Percentiles rank a stretch among this genome's conserved stretches.
These are phyloP conservation scores for Wickerhamiella slavikovae DNA, from an alignment of 805 yeast genomes.

Conservation along the genomic window DNA sequence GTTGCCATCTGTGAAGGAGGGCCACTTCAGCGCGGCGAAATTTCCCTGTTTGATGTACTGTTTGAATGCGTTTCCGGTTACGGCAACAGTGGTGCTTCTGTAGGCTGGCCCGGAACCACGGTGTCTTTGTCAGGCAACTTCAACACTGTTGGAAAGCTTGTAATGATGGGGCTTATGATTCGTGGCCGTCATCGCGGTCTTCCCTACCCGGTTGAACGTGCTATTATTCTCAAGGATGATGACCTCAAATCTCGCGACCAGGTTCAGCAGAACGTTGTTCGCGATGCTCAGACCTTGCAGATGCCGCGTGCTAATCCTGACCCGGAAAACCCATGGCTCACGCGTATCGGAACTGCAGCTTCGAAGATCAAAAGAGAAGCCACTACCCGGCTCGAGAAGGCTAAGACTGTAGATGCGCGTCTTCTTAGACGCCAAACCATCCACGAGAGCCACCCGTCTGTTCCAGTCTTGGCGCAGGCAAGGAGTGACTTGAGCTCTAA, in stretches of 20 bases:
- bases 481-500: too few species aligned
- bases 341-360: conserved; percentile 10
- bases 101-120: conserved; percentile 53
- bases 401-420: too few species aligned
- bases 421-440: too few species aligned
- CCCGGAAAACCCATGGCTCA: conserved; percentile 5
- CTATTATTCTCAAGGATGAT: conserved; percentile 66
- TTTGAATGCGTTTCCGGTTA: conserved; percentile 90
- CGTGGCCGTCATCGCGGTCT: conserved; percentile 94
- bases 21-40: conserved; percentile 21
- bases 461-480: too few species aligned
- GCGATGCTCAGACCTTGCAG: conserved; percentile 6
- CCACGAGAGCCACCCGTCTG: too few species aligned
- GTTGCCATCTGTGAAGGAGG: conserved; percentile 72
- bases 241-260: conserved; percentile 16
- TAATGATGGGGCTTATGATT: conserved; percentile 73
- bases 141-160: conserved; percentile 53
- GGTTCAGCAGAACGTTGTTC: conserved; percentile 9
- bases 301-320: conserved; percentile 7
- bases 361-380: conserved; percentile 7
- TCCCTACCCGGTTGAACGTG: conserved; percentile 85
- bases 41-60: conserved; percentile 33
- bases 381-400: conserved; percentile 5
- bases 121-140: conserved; percentile 62
- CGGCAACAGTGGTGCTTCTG: conserved; percentile 85